These are phyloP conservation scores for Fusarium newnesense DNA, from an alignment of 2,329 filamentous ascomycete species.

Conservation along the genomic window DNA sequence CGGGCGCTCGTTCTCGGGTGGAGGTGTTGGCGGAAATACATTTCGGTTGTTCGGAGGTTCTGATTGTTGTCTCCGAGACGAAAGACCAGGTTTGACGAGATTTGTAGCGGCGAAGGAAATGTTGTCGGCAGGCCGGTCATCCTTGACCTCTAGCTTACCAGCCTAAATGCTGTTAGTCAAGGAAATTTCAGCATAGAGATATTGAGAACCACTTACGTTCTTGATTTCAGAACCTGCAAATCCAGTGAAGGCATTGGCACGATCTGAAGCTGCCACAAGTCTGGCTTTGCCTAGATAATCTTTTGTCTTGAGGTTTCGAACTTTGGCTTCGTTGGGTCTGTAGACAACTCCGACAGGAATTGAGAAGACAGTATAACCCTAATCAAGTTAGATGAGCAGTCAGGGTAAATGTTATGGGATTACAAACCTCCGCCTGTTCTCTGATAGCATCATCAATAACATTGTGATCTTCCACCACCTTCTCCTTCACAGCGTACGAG, in stretches of 20 bases:
- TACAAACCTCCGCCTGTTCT: slow-evolving; percentile 86
- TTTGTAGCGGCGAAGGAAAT: slow-evolving; percentile 94
- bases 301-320: slow-evolving; percentile 97
- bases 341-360: slow-evolving; percentile 97
- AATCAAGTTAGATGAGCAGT: slow-evolving; percentile 42
- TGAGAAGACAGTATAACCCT: slow-evolving; percentile 98
- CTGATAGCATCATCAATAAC: slow-evolving; percentile 97
- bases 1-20: slow-evolving; percentile 84
- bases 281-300: slow-evolving; percentile 98
- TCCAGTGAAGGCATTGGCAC: slow-evolving; percentile 82
- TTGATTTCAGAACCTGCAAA: slow-evolving; percentile 84
- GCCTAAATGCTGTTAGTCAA: slow-evolving; percentile 51
- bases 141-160: slow-evolving; percentile 67
- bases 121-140: slow-evolving; percentile 84
- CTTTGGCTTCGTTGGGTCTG: slow-evolving; percentile 95
- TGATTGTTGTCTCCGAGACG: slow-evolving; percentile 84
- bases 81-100: slow-evolving; percentile 86
- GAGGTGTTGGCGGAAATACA: slow-evolving; percentile 97
- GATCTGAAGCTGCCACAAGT: slow-evolving; percentile 87
- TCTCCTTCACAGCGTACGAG: slow-evolving; percentile 90
- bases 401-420: not conserved
- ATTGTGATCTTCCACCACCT: slow-evolving; percentile 94
- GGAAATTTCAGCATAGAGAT: not conserved
- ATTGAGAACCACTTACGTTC: slow-evolving; percentile 62
- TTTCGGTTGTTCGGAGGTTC: slow-evolving; percentile 83